Base-by-base conservation (phyloP, 371 early-diverging fungal species). In the Umbelopsis sp. region DNA sequence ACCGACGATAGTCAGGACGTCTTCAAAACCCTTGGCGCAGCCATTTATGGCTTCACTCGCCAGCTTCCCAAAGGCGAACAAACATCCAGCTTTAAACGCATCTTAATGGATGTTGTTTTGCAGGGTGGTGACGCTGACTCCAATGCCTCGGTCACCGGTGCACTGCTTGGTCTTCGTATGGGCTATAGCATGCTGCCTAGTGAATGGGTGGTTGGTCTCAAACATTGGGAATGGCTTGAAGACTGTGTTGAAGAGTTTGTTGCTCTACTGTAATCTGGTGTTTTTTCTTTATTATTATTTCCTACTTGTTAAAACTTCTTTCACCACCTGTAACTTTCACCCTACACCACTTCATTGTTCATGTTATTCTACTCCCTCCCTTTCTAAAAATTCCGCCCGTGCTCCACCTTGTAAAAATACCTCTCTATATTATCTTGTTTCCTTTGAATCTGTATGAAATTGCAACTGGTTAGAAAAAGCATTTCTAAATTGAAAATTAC, bases 81-180 rank as follows among this genome's bases (percentile, higher is more conserved):
- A 65, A 76, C 76, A 0, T 82, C 80, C n/a, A 72, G 75, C 32
- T 87, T 87, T 66, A 83, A 80, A 64, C 74, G 72, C 11, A 78
- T 86, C 44, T 63, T 89, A 32, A 86, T 78, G 69, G 86, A 87
- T 66, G 50, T 91, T 25, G 76, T 83, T 3, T 72, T 89, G 76
- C 86, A 91, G 72, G 89, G 81, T 4, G 90, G 90, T 0, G 89
- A 87, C 68, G 88, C 89, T 4, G 90, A 90, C 67, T 88, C 88
- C 18, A 90, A 90, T 70, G 86, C 81, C 8, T 76, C 89, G 9
- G 86, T 89, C 12, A 84, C 87, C 0, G 92, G 90, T 16, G 87
- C 89, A 4, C 67, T 92, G 65, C 63, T 92, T 2, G 92, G 92
- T 3, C 80, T 85, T 1, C 76, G 89, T 24, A 76, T 85, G 63